Evolutionary conservation across 2,329 filamentous ascomycete genomes (phyloP), one percentile per base, ranked within the genome.

Genomic region (Epichloe aotearoae): DNA sequence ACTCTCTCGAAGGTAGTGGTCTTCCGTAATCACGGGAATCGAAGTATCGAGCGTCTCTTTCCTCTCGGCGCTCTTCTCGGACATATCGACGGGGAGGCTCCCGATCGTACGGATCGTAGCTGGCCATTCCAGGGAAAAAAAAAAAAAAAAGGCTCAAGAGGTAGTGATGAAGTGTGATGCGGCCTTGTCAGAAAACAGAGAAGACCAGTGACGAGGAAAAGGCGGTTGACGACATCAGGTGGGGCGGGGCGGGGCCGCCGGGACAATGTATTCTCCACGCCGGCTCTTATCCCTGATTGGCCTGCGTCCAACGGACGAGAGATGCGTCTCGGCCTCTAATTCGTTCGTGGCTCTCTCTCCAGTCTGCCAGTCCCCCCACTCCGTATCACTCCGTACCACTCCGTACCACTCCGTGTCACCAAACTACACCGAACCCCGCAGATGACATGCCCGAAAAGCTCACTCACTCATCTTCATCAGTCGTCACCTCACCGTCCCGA

Each of bases 81-180:
- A 76, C 72, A 60, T 77, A 72, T 54, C 73, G 73, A 54, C 72
- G 67, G 68, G 69, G 61, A 50, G 74, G 70, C 49, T 77, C 72
- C 58, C 66, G 67, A 43, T 79, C 76, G 60, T 79, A 77, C 47
- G 69, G 66, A 60, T 80, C 76, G 71, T 80, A 80, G 58, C 70
- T 69, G 55, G 68, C 63, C 66, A 69, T 71, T 50, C 17, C 42
- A 43, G 34, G 19, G 37, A 4, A 1, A 11, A 11, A 30, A 30
- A 30, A 1, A 10, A 30, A 30, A 30, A 30, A 11, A 1, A n/a
- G n/a, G 19, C 14, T 14, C 12, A 14, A n/a, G 17, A 1, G 3
- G 41, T 34, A 30, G 20, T 39, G 40, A 20, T 44, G n/a, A 19
- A 46, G 19, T 42, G 40, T 14, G 19, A 12, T 42, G 40, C 19